Base-by-base conservation (phyloP, 192 early-diverging fungal genomes). In the Backusella luteola region DNA sequence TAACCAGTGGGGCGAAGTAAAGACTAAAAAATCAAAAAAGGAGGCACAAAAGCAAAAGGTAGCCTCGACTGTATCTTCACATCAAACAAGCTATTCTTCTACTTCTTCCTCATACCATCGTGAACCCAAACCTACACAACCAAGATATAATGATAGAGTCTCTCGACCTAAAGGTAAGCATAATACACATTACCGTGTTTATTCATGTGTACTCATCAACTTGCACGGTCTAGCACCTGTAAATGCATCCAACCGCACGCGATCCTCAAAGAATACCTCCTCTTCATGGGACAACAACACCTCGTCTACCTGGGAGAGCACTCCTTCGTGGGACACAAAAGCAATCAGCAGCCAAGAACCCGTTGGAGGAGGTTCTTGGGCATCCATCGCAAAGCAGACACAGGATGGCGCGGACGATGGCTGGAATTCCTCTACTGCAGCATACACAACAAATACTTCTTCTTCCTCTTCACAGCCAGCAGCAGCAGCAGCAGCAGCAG, bases 1-100 rank as follows among this genome's bases (percentile, higher is more conserved):
- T 19, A 83, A 85, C 49, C 91, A 94, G 77, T 97, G 95, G 93
- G 92, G 92, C 34, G 91, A 96, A 81, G 94, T 95, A 79, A 93
- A 93, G 84, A 90, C 89, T 80, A 84, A 83, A 59, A 89, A 93
- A 67, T 72, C 80, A 68, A 90, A 91, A 79, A 83, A 85, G 76
- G 86, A 86, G 77, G 68, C 68, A 26, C 84, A 81, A 78, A 86
- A 90, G 88, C 79, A 85, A 77, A 81, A 86, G 69, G 59, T 85
- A 73, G 78, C 75, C 41, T 32, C 73, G 0, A 56, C 73, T 35
- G 52, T 44, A 69, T 4, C 42, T n/a, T 75, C 59, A 26, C 19
- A 68, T 21, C 38, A 52, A 68, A 14, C 68, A 46, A 39, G 26
- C 34, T 41, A 49, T 8, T 42, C 56, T 14, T 39, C 26, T 66